These are phyloP conservation scores for Biscutella auriculata DNA, from an alignment of 441 rosid genomes.

Conservation along the genomic window DNA sequence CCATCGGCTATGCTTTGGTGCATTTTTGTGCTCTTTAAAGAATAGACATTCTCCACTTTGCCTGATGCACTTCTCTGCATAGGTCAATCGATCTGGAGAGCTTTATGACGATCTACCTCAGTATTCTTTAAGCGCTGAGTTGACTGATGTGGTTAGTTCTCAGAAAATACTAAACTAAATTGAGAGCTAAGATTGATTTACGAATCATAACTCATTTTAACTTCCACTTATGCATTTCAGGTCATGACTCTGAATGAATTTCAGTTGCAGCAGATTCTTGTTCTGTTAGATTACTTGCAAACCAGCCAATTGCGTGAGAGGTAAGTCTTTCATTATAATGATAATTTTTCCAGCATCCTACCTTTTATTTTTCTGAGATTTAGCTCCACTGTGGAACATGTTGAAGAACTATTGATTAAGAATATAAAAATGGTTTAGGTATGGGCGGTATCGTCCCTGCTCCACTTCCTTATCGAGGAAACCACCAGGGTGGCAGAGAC, in stretches of 20 bases:
- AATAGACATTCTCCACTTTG: neutral
- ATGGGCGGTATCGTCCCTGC: slow-evolving; percentile 88
- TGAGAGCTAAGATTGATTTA: slow-evolving; percentile 9
- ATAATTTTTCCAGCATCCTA: neutral
- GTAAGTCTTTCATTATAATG: slow-evolving; percentile 35
- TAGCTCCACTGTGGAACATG: neutral
- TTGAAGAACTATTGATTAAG: neutral
- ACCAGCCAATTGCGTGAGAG: slow-evolving; percentile 64
- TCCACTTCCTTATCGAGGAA: slow-evolving; percentile 45
- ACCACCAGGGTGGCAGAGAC: slow-evolving; percentile 61
- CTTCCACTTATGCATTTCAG: slow-evolving; percentile 27
- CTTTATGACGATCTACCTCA: slow-evolving; percentile 64
- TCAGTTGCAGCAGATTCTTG: slow-evolving; percentile 63
- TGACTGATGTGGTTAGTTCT: slow-evolving; percentile 58
- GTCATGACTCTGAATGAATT: slow-evolving; percentile 56
- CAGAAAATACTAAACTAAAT: neutral
- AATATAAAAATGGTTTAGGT: slow-evolving; percentile 33
- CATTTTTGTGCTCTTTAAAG: neutral
- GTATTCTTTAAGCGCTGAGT: slow-evolving; percentile 59
- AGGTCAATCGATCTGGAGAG: slow-evolving; percentile 78
- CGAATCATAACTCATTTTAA: neutral
- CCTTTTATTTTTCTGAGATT: neutral
- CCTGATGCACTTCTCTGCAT: slow-evolving; percentile 13
- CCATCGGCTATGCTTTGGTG: neutral
- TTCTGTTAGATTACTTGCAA: slow-evolving; percentile 60